Evolutionary conservation across 805 yeast genomes (phyloP), one percentile per base, ranked within the genome.

Genomic region (Candida manassasensis): DNA sequence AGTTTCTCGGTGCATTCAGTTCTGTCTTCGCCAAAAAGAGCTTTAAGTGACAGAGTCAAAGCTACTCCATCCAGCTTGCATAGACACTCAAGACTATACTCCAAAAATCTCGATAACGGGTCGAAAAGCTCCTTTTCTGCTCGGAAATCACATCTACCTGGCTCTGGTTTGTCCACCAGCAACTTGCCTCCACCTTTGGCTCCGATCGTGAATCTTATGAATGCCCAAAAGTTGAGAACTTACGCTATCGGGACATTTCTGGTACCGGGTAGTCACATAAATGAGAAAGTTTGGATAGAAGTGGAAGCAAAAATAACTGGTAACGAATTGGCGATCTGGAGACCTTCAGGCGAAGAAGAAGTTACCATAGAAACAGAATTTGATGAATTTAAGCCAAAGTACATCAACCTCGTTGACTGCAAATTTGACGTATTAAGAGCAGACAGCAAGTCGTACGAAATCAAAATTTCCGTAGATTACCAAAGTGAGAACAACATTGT

Each of bases 201-300:
- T 11, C 94, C 95, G 0, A 71, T 84, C 8, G 73, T 85, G 25
- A 79, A 85, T 14, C 66, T 86, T 44, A 65, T 84, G 37, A 73
- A 75, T 30, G 79, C 88, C 13, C 95, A 86, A 50, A 76, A 77
- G 42, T 69, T 77, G 16, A 68, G 95, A 32, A 66, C 75, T 6
- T 85, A 86, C 54, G 67, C 63, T 29, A 74, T 69, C 35, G 83
- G 84, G 14, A 58, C 59, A 3, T 48, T 71, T 67, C 51, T 47
- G 57, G 60, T 55, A 21, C 48, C 50, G n/a, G 51, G 48, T 13
- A 28, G 39, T 15, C 37, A 47, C 14, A 41, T 42, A 3, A 39
- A 40, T 25, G 55, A 55, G 27, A 42, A 40, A 17, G 47, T 48
- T 15, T 66, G 71, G 69, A 36, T 54, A 18, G 49, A 52, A 35